phyloP scores from a whole-genome alignment of 257 asterid species.

The Nicotiana paniculata region DNA sequence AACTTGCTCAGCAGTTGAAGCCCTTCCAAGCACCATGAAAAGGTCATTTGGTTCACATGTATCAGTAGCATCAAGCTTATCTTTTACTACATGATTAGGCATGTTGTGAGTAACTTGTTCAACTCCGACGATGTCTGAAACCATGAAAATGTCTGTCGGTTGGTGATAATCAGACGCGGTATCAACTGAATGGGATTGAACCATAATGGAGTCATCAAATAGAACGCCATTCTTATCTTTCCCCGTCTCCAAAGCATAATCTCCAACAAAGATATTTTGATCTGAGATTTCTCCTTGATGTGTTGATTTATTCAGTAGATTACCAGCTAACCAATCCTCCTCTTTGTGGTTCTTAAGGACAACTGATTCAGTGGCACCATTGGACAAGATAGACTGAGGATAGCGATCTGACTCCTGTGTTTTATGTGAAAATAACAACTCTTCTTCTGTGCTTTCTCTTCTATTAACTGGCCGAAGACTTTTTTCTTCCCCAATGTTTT shows the following conservation, averaged over 20 bases:
- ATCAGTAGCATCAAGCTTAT: conserved; percentile 22
- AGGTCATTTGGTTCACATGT: conserved; percentile 66
- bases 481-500: conserved; percentile 31
- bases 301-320: conserved; percentile 19
- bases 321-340: conserved; percentile 42
- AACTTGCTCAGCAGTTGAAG: conserved; percentile 35
- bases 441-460: conserved; percentile 41
- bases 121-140: conserved; percentile 38
- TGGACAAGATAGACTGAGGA: conserved; percentile 19
- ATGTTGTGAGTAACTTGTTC: conserved; percentile 14
- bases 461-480: conserved; percentile 22
- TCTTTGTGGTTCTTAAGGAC: conserved; percentile 37
- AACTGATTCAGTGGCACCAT: conserved; percentile 32
- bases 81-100: conserved; percentile 17
- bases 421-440: conserved; percentile 33
- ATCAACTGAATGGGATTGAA: conserved; percentile 37
- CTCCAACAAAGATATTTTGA: conserved; percentile 24
- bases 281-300: conserved; percentile 15
- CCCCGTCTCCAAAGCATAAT: conserved; percentile 21
- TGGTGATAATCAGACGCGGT: conserved; percentile 25
- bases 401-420: conserved; percentile 19
- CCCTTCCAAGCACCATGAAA: conserved; percentile 53
- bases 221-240: conserved; percentile 35
- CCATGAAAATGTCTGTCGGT: conserved; percentile 45
- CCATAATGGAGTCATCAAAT: conserved; percentile 64